These are phyloP conservation scores for Penicillium canariense DNA, from an alignment of 495 filamentous ascomycete species.

Conservation along the genomic window DNA sequence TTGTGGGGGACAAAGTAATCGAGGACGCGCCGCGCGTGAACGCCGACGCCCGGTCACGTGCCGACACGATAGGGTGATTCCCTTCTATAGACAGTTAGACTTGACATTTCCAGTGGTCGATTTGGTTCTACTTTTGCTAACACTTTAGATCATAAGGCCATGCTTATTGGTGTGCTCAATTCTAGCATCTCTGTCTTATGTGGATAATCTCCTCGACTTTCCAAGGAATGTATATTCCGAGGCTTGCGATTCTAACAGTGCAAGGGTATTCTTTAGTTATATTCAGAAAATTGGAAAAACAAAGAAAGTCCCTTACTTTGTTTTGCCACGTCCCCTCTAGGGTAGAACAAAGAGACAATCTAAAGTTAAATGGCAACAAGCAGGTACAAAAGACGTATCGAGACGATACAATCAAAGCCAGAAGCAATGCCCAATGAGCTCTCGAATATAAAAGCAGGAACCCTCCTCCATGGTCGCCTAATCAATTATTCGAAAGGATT, in stretches of 20 bases:
- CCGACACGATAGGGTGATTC: neutral
- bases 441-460: neutral
- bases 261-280: too few relatives aligned
- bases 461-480: too few relatives aligned
- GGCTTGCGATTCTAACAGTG: too few relatives aligned
- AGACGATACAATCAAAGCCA: neutral
- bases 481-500: too few relatives aligned
- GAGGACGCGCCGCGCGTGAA: constrained; percentile 11
- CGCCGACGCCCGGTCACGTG: constrained; percentile 17
- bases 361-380: neutral
- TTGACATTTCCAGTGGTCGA: neutral
- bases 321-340: neutral
- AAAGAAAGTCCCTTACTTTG: neutral
- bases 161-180: too few relatives aligned
- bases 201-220: too few relatives aligned
- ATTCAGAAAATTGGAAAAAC: too few relatives aligned
- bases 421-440: neutral
- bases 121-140: neutral
- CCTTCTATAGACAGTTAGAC: neutral
- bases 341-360: neutral
- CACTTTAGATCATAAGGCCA: neutral
- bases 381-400: neutral
- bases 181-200: too few relatives aligned
- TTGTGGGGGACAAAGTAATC: neutral
- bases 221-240: too few relatives aligned